Base-by-base conservation (phyloP, 2,329 filamentous ascomycete genomes). In the Ceratocystis lukuohia region DNA sequence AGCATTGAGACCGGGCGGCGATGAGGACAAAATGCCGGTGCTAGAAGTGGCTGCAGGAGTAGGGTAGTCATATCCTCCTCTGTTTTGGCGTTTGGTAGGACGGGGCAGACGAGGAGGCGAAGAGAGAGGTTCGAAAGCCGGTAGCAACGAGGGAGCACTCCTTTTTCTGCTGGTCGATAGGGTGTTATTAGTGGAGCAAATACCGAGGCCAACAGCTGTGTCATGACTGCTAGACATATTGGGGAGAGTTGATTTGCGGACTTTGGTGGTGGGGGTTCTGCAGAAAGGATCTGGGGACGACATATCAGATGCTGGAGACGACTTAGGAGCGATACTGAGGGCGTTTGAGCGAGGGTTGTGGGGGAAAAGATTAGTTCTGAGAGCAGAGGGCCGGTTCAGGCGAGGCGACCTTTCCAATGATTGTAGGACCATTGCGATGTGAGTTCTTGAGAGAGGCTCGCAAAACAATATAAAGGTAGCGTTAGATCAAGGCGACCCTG, bases 41-140 rank as follows among this genome's bases (percentile, higher is more conserved):
- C 91, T 96, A 2, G 94, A 97, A 3, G 93, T 96, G 22, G 93
- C 92, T 69, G 96, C 83, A 1, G 94, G 94, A 2, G 94, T 97
- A 53, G 94, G 94, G 77, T 97, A 97, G 70, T 81, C 80, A 66
- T 80, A 80, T 62, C 46, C 28, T 25, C 77, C 73, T 50, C 75
- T 75, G 12, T 74, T 72, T 72, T 86, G 87, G 73, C 88, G 84
- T 78, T 91, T 92, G 62, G 78, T 74, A 5, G 87, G 82, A 65
- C 87, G 82, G 62, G 88, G 88, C 63, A 91, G 83, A 66, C 79
- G 82, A 1, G 88, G 88, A 12, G 89, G 91, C 25, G 88, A 91
- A n/a, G 88, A 88, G 67, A 89, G 78, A 64, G 86, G 87, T 76
- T 92, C 89, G 74, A 93, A 92, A 25, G 89, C 82, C 69, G 89